A percentile compares a stretch with the other conserved stretches of the same genome.
Conservation (phyloP, 257 asterid genomes). For the Salvia rosmarinus region DNA sequence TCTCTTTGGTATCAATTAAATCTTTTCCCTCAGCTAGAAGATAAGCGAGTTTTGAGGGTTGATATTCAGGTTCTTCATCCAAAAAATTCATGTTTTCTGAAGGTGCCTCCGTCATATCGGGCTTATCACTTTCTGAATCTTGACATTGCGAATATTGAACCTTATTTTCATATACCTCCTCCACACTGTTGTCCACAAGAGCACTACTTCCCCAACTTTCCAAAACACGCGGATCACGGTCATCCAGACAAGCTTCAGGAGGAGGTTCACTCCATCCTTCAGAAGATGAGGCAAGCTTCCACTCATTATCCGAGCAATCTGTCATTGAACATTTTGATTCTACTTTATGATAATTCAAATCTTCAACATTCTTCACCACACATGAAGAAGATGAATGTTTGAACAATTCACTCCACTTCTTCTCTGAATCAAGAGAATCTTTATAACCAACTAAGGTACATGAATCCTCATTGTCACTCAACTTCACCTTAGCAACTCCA, state of each 20-base stretch:
- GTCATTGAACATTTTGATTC: not conserved
- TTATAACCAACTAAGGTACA: constrained; percentile 23
- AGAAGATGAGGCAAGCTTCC: constrained; percentile 37
- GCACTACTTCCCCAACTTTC: constrained; percentile 31
- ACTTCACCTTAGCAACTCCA: too few species aligned
- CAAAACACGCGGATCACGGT: constrained; percentile 29
- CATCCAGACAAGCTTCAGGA: constrained; percentile 37
- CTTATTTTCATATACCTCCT: constrained; percentile 24
- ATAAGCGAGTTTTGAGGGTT: not conserved
- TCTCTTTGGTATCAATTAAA: constrained; percentile 11
- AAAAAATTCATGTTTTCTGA: not conserved
- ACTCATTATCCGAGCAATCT: constrained; percentile 19
- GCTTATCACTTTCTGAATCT: constrained; percentile 28
- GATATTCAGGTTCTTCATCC: constrained; percentile 10
- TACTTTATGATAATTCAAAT: not conserved
- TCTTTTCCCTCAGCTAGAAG: constrained; percentile 27
- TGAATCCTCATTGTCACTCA: constrained; percentile 33
- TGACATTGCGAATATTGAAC: constrained; percentile 15
- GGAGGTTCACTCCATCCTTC: constrained; percentile 25
- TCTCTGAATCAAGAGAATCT: constrained; percentile 25
- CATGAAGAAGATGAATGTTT: constrained; percentile 1
- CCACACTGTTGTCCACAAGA: constrained; percentile 24
- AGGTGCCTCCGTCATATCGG: not conserved
- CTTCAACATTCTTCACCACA: not conserved
- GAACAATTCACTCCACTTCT: constrained; percentile 11